A percentile compares a stretch with the other conserved stretches of the same genome.
These are phyloP conservation scores for Alternaria atra DNA, from an alignment of 2,329 filamentous ascomycete species.

Conservation along the genomic window DNA sequence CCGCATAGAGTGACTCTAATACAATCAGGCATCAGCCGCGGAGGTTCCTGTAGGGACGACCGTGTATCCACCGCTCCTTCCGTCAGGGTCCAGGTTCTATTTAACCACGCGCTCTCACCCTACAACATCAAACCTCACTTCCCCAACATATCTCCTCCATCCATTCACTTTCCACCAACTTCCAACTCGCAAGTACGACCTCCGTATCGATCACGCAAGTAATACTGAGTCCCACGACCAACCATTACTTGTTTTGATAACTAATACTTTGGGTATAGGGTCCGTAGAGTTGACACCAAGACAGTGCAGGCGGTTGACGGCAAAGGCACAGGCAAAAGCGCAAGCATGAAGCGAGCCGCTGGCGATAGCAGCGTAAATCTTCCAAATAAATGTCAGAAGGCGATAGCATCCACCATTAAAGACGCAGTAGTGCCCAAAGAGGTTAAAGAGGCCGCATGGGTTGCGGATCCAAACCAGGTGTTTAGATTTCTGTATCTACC, in stretches of 20 bases:
- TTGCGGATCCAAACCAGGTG: neutral
- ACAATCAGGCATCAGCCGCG: conserved; percentile 11
- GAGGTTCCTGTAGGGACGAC: neutral
- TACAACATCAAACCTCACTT: conserved; percentile 16
- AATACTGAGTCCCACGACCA: neutral
- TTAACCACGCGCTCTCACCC: neutral
- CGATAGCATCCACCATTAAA: neutral
- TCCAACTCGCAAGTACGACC: neutral
- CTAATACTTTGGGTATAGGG: conserved; percentile 17
- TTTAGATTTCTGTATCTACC: conserved; percentile 37
- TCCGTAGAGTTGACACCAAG: conserved; percentile 3
- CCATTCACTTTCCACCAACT: neutral
- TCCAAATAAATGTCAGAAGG: conserved; percentile 18
- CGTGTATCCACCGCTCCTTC: conserved; percentile 12
- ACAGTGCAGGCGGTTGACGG: neutral
- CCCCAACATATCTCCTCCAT: conserved; percentile 17
- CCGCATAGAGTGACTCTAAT: neutral
- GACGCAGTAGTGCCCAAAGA: neutral
- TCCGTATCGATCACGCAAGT: conserved; percentile 10
- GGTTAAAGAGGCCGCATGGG: neutral
- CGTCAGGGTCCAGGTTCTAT: neutral
- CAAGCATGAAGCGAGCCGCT: conserved; percentile 9
- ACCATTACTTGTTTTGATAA: neutral
- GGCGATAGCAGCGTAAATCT: neutral
- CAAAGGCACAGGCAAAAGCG: conserved; percentile 10